These are phyloP conservation scores for Wickerhamiella spandovensis DNA, from an alignment of 805 yeast genomes.

Conservation along the genomic window DNA sequence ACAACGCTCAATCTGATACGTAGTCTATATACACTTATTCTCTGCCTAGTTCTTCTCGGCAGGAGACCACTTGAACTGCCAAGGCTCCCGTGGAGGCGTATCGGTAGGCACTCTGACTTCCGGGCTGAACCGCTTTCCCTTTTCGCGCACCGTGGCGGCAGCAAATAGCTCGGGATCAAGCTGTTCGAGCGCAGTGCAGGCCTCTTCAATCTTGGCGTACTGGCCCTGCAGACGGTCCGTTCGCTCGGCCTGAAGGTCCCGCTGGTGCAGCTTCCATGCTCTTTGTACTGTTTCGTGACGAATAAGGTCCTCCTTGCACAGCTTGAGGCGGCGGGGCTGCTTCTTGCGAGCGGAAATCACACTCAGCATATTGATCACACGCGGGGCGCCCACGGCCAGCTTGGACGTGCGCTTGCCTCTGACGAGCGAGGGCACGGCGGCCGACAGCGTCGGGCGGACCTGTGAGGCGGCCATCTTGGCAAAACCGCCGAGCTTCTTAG, in stretches of 20 bases:
- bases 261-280: slow-evolving; percentile 64
- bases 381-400: slow-evolving; percentile 35
- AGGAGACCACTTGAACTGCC: slow-evolving; percentile 43
- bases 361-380: slow-evolving; percentile 47
- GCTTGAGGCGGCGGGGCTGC: slow-evolving; percentile 68
- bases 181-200: slow-evolving; percentile 51
- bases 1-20: no score
- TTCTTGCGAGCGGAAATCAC: slow-evolving; percentile 79
- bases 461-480: not conserved
- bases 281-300: slow-evolving; percentile 71
- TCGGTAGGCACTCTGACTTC: slow-evolving; percentile 84
- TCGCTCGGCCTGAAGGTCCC: slow-evolving; percentile 35
- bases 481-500: not conserved
- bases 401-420: slow-evolving; percentile 38
- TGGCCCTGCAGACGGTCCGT: slow-evolving; percentile 34
- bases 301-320: slow-evolving; percentile 66
- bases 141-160: slow-evolving; percentile 46
- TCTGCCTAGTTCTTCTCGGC: slow-evolving; percentile 5
- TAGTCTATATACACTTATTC: not conserved
- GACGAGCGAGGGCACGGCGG: slow-evolving; percentile 6
- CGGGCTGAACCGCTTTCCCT: slow-evolving; percentile 55
- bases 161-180: slow-evolving; percentile 40
- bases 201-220: slow-evolving; percentile 48
- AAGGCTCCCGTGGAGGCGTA: slow-evolving; percentile 66
- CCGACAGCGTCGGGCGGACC: slow-evolving; percentile 3